Evolutionary conservation across 2,329 filamentous ascomycete genomes (phyloP), one percentile per base, ranked within the genome.

Genomic region (Huntiella decipiens): DNA sequence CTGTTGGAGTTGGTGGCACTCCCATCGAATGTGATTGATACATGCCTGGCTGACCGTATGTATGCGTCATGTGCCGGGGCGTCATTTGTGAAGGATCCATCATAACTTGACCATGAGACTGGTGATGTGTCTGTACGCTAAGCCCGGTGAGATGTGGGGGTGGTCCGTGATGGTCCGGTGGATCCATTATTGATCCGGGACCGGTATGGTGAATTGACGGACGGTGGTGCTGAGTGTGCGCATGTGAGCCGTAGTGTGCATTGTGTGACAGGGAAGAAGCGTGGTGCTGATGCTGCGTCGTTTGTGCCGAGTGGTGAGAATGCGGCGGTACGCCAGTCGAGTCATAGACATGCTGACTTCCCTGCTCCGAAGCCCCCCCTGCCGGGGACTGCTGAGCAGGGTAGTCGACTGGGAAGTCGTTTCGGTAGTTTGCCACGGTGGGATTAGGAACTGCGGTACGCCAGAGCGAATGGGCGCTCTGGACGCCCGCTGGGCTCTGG

Each of bases 371-470:
- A 11, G 42, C 46, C 63, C 69, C 70, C 19, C 19, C 32, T 65
- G 74, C 64, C 66, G 77, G 72, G 63, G 70, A 69, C 58, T 70
- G 73, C 66, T 79, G 77, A 61, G 74, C 67, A 65, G 76, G 70
- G 66, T 81, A 82, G 61, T 79, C 74, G 71, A 82, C 76, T 73
- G 79, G 73, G 70, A 80, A 80, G 67, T 77, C 74, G 61, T 70
- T 71, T 71, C 76, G 74, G 68, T 82, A 83, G 64, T 77, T 75
- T 70, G 75, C 76, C 74, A 81, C 74, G 67, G 73, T 79, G 72
- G 66, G 73, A 68, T 68, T 72, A 64, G 73, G 72, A 64, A 75
- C 80, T 80, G 71, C 74, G 74, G 74, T 71, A 74, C 74, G 75
- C 77, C 77, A 81, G 77, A 81, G 76, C 77, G 70, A 71, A 65